Base-by-base conservation (phyloP, 2,329 filamentous ascomycete species). In the Paracoccidioides brasiliensis region DNA sequence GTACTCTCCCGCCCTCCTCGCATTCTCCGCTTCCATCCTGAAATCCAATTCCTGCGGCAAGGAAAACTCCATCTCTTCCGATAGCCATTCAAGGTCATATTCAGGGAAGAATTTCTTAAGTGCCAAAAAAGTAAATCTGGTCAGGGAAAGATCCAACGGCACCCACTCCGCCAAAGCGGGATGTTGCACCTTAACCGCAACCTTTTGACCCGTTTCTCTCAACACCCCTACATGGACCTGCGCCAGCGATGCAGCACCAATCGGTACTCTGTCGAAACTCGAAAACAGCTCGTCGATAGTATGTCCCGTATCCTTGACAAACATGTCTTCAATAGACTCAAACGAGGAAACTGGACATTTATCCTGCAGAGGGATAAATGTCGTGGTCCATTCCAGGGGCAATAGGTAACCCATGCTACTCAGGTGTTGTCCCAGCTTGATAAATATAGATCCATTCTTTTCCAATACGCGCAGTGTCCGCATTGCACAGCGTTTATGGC, bases 161-260 rank as follows among this genome's bases (percentile, higher is more conserved):
- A 89, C 86, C 88, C 90, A 98, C 70, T 94, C 86, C 59, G 90
- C 87, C 55, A 98, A 74, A 3, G 82, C 80, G 1, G 93, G 93
- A 72, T 98, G 93, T 68, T 98, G 93, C 9, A 98, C 85, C 72
- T 98, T 98, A 64, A 98, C 93, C 0, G 93, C 93, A 8, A 98
- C 93, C 64, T 83, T 85, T 69, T 90, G 85, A 5, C 88, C 88
- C 0, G 82, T 88, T 58, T 86, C 88, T 64, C 85, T 88, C 54
- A 96, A 75, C 0, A 82, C 88, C 5, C 91, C 93, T 46, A 91
- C 76, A 69, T 98, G 93, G 1, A 98, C 93, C 68, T 98, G 93
- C 0, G 93, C 93, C 43, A 98, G 78, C 32, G 90, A 96, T 2
- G 93, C 93, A 0, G 93, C 91, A 42, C 93, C 93, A 61, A 96